A percentile compares a stretch with the other conserved stretches of the same genome.
phyloP scores from a whole-genome alignment of 148 eudicot genomes.

The Pouteria glomerata region DNA sequence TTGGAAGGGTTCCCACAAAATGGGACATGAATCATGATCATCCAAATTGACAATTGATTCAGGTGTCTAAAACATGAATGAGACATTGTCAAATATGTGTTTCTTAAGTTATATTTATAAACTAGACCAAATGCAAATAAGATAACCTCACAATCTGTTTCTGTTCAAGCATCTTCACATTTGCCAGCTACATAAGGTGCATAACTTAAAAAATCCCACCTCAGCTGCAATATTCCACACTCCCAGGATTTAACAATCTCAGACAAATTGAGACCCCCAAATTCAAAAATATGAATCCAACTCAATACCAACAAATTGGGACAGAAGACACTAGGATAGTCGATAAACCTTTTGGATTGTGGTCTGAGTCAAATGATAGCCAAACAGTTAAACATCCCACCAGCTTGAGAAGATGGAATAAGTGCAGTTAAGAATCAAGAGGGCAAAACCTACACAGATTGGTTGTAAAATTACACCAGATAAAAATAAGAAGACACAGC shows the following conservation, averaged over 20 bases:
- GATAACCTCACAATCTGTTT: neutral
- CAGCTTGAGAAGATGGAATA: neutral
- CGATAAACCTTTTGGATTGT: neutral
- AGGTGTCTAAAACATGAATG: neutral
- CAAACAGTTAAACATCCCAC: neutral
- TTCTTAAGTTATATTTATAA: too few relatives aligned
- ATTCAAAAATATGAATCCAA: neutral
- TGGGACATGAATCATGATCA: neutral
- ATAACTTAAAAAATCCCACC: neutral
- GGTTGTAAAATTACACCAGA: neutral
- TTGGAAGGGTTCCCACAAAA: too few relatives aligned
- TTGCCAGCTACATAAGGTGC: neutral
- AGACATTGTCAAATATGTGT: too few relatives aligned
- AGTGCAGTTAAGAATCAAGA: neutral
- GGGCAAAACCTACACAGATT: neutral
- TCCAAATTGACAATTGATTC: neutral
- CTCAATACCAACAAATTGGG: neutral
- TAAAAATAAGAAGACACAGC: neutral
- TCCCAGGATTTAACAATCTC: neutral
- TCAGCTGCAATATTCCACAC: neutral
- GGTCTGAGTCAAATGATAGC: neutral
- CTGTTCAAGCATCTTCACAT: neutral
- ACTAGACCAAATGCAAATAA: neutral
- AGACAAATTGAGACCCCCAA: neutral
- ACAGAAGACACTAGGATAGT: neutral